Conservation (phyloP, 2,329 filamentous ascomycete species). For the Scedosporium apiospermum region DNA sequence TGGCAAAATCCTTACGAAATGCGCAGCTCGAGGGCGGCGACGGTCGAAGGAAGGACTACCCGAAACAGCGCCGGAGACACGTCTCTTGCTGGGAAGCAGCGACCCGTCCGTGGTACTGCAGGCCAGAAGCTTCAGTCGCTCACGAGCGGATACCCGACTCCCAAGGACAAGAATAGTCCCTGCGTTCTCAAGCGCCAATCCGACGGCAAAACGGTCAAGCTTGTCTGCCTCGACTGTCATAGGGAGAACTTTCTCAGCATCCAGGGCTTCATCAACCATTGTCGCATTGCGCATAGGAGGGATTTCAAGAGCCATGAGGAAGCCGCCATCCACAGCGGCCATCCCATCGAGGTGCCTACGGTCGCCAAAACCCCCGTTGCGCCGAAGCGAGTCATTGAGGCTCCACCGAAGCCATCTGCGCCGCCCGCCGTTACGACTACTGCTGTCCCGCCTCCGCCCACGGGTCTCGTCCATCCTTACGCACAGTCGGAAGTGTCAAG, state of each 20-base stretch:
- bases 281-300: constrained; percentile 85
- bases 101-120: constrained; percentile 36
- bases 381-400: constrained; percentile 28
- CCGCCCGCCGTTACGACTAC: constrained; percentile 5
- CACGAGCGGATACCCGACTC: constrained; percentile 58
- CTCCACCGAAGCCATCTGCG: constrained; percentile 18
- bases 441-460: constrained; percentile 18
- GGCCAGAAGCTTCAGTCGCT: constrained; percentile 60
- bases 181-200: constrained; percentile 70
- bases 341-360: constrained; percentile 65
- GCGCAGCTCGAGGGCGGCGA: constrained; percentile 31
- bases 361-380: constrained; percentile 22
- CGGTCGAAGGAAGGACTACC: constrained; percentile 65
- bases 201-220: constrained; percentile 78
- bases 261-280: constrained; percentile 99
- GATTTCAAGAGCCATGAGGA: constrained; percentile 96
- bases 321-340: constrained; percentile 79
- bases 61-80: constrained; percentile 55
- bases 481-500: constrained; percentile 47
- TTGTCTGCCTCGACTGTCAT: constrained; percentile 81
- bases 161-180: constrained; percentile 75
- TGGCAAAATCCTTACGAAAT: constrained; percentile 31
- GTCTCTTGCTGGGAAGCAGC: constrained; percentile 36
- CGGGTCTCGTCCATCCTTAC: constrained; percentile 52
- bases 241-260: constrained; percentile 91